These are phyloP conservation scores for Coprinopsis marcescibilis DNA, from an alignment of 768 basidiomycete genomes.

Conservation along the genomic window DNA sequence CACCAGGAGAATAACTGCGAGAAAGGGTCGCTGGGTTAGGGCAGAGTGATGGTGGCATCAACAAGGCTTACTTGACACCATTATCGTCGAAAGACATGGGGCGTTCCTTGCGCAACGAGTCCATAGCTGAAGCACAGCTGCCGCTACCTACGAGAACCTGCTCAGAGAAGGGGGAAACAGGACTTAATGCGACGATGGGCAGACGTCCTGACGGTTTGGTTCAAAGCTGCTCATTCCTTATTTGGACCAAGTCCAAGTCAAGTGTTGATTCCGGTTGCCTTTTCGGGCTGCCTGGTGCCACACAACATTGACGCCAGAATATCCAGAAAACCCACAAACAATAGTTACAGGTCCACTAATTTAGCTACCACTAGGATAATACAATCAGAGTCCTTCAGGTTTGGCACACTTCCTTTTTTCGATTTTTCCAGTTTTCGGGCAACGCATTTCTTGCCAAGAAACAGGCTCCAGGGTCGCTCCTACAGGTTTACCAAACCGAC, in stretches of 20 bases:
- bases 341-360: too few relatives aligned
- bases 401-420: slow-evolving; percentile 87
- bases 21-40: slow-evolving; percentile 17
- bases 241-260: slow-evolving; percentile 7
- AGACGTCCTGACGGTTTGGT: slow-evolving; percentile 7
- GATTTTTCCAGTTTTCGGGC: slow-evolving; percentile 69
- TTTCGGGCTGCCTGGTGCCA: slow-evolving; percentile 21
- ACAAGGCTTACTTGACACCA: slow-evolving; percentile 44
- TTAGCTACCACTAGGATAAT: slow-evolving; percentile 11
- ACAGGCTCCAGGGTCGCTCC: slow-evolving; percentile 81
- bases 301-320: too few relatives aligned
- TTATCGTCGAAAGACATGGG: slow-evolving; percentile 64
- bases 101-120: slow-evolving; percentile 54
- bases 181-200: slow-evolving; percentile 3
- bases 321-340: too few relatives aligned
- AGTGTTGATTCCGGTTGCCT: slow-evolving; percentile 17
- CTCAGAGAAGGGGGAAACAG: slow-evolving; percentile 11
- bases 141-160: slow-evolving; percentile 32
- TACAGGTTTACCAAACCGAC: slow-evolving; percentile 19
- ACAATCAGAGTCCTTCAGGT: slow-evolving; percentile 54
- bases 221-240: slow-evolving; percentile 4
- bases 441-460: slow-evolving; percentile 90
- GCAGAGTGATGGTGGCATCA: slow-evolving; percentile 11
- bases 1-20: slow-evolving; percentile 47
- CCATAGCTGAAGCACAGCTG: slow-evolving; percentile 58